Evolutionary conservation across 805 yeast genomes (phyloP), one percentile per base, ranked within the genome.

Genomic region (Candida fluviatilis): DNA sequence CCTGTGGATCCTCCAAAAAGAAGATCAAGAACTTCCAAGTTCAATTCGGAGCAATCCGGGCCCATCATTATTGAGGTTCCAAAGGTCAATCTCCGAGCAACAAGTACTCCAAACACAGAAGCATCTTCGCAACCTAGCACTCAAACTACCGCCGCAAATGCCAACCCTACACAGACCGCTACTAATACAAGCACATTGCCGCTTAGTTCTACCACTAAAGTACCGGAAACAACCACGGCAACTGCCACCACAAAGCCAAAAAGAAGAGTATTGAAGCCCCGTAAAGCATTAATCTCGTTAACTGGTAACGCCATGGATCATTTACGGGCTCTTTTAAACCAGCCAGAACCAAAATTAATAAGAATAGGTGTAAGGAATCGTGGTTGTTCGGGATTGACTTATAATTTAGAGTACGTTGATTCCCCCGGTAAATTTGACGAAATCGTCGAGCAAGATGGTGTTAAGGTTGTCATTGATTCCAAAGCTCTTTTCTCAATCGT

Each of bases 351-450:
- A 10, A 80, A 91, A 64, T 71, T 88, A 53, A 87, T 93, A 34
- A 75, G 97, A 51, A 82, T 93, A 11, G 95, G 97, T 12, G 98
- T 95, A n/a, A 78, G 79, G 47, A 93, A 93, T 63, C 75, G 98
- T 56, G 99, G 99, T 4, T 93, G 99, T 60, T 91, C 98, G 0
- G 99, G 99, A 0, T 73, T 93, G 43, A 81, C 95, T 0, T 93
- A 93, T 61, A 83, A 89, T 60, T 67, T 93, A 46, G 96, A 89
- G 56, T 93, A 93, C 63, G 96, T 93, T 29, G 75, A 80, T 19
- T 73, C 77, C 56, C 91, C 97, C 6, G 96, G 90, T n/a, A 88
- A 89, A 65, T 93, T 91, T 54, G 99, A 93, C 61, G 99, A 93
- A 64, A 70, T 83, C 42, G 87, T 93, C 7, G 87, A 78, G 48